Base-by-base conservation (phyloP, 176 grass and related monocot genomes). In the Aegilops longissima region DNA sequence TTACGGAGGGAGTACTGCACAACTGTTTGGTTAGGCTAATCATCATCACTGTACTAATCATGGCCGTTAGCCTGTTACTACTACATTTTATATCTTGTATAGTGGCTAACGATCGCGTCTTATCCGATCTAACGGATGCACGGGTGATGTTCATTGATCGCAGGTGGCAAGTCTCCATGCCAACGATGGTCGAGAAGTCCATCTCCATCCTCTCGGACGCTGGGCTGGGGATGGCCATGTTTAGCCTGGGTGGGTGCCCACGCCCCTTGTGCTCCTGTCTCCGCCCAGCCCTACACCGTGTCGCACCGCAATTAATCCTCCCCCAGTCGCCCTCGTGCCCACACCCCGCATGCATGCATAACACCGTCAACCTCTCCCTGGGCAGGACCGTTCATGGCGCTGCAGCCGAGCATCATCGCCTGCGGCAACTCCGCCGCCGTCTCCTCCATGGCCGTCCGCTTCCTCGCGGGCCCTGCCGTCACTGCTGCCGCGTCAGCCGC, bases 181-280 rank as follows among this genome's bases (percentile, higher is more conserved):
- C 96, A 56, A 83, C 79, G 66, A 88, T 98, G 52, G 78, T 98
- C 21, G 90, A 68, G 66, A 94, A 98, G 85, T 98, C 96, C 64
- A 98, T 98, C 88, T 90, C 96, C 66, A 98, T 96, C 23, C 93
- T 98, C 47, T 98, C 96, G 49, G 96, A 98, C 86, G 96, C 96
- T 4, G 96, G 96, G 12, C 93, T 98, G 13, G 96, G 96, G 17
- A 98, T 98, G 96, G 96, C 96, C 65, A 98, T 98, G 96, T 96
- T 98, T 85, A 98, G 96, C 82, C 88, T 98, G 31, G 96, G 93
- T 95, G 82, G 64, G 92, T 85, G 40, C 87, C 78, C 88, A 85
- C 83, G 38, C 54, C 85, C 62, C 61, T 85, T 85, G 90, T 85
- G 86, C 77, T 70, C 17, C 18, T 88, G 86, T 88, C 90, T 67